Evolutionary conservation across 176 grass and related monocot species (phyloP), one percentile per base, ranked within the genome.

Genomic region (Pontederia crassipes): DNA sequence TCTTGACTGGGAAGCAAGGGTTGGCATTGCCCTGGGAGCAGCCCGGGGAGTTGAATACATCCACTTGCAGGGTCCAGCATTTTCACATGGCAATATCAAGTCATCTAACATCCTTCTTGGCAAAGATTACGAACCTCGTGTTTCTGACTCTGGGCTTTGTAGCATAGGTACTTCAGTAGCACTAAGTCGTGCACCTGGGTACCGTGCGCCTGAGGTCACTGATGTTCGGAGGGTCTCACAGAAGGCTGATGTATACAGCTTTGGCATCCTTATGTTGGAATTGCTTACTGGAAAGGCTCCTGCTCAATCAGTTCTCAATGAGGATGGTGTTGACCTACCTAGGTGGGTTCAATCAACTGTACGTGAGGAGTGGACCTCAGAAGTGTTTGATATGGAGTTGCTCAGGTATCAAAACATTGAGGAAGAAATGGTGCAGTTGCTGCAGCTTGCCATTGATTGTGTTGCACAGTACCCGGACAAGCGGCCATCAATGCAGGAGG

Each of bases 391-490:
- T 11, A 15, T 49, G 17, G 61, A 64, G 17, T 40, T 64, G 61
- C 28, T 48, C n/a, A 49, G 17, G 45, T 20, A 20, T 64, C 45
- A 49, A 16, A 58, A 51, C 27, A 65, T 69, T 9, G 78, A 84
- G 69, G 75, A 64, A n/a, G 83, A 84, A 58, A 95, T 90, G 83
- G 61, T 84, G 78, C 75, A 72, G 50, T 35, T 96, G 68, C 70
- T 90, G 75, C 80, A 79, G 76, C 80, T 95, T 11, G 86, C 83
- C 4, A 77, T 95, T 20, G 91, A 95, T 26, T 95, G 91, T 76
- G 83, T 78, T 46, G 80, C 74, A 49, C 74, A 77, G 53, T 69
- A 64, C 5, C 78, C 86, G 6, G 80, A 90, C 27, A 28, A 29
- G 49, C 68, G 83, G 8, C 91, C 86, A 14, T 26, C 46, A 1